Percentiles rank a stretch among this genome's conserved stretches.
These are phyloP conservation scores for Beauveria sp. DNA, from an alignment of 2,329 filamentous ascomycete genomes.

Conservation along the genomic window DNA sequence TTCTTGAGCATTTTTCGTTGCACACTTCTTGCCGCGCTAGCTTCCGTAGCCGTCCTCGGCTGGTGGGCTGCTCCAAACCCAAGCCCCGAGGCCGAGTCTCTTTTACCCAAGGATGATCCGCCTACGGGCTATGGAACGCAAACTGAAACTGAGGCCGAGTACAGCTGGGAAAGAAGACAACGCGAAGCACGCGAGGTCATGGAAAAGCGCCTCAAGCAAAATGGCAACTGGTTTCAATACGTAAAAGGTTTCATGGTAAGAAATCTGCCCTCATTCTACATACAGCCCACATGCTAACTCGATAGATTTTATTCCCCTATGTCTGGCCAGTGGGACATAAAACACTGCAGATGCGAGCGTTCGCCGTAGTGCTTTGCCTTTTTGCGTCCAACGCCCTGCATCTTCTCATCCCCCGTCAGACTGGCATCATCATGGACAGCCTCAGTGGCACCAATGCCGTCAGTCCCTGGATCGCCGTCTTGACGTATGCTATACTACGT, in stretches of 20 bases:
- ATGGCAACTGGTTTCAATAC: constrained; percentile 72
- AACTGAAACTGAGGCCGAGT: constrained; percentile 38
- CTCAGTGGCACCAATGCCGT: constrained; percentile 43
- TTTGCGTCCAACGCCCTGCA: constrained; percentile 66
- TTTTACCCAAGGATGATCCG: constrained; percentile 6
- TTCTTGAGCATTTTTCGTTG: constrained; percentile 14
- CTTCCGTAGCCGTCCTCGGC: neutral
- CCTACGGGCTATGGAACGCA: constrained; percentile 21
- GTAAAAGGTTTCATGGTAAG: constrained; percentile 60
- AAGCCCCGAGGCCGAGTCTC: constrained; percentile 6
- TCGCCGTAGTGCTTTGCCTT: constrained; percentile 60
- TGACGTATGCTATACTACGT: constrained; percentile 43
- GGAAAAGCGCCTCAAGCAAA: constrained; percentile 62
- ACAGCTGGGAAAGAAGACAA: constrained; percentile 44
- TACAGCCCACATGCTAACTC: neutral
- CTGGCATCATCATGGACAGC: constrained; percentile 70
- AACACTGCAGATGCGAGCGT: constrained; percentile 58
- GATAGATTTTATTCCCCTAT: constrained; percentile 67
- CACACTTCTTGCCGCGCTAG: neutral
- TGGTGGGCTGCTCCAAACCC: neutral
- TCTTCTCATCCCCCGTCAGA: constrained; percentile 70
- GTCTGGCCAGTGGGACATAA: constrained; percentile 66
- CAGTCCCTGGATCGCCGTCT: constrained; percentile 45
- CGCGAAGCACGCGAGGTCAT: constrained; percentile 50
- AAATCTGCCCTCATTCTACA: constrained; percentile 2